Evolutionary conservation across 306 rosid species (phyloP).

Genomic region (Dryas drummondii): DNA sequence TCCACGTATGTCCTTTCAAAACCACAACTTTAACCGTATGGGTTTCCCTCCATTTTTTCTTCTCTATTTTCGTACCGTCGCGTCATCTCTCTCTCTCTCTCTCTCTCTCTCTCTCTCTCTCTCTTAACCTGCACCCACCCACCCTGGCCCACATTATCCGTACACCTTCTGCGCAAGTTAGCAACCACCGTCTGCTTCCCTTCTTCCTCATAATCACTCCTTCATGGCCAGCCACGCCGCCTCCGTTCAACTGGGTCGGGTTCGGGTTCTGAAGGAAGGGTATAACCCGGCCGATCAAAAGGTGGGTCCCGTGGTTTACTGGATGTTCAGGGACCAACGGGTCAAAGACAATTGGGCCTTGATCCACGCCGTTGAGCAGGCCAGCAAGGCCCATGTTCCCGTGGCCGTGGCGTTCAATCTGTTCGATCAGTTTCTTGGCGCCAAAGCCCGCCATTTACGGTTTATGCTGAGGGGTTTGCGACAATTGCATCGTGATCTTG

Average conservation of each 20-base stretch:
- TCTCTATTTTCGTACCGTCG: not conserved
- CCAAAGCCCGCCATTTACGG: constrained; percentile 87
- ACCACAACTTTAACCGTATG: constrained; percentile 41
- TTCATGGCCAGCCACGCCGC: constrained; percentile 42
- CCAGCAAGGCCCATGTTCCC: constrained; percentile 64
- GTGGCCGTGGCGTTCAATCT: constrained; percentile 84
- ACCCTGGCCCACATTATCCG: constrained; percentile 19
- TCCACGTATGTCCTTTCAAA: constrained; percentile 48
- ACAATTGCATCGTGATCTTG: constrained; percentile 47
- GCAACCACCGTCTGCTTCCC: not conserved
- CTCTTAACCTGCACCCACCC: not conserved
- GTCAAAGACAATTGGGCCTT: constrained; percentile 86
- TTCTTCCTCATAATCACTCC: constrained; percentile 1
- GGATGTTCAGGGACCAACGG: constrained; percentile 98
- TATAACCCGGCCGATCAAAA: constrained; percentile 17
- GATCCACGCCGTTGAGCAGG: constrained; percentile 76
- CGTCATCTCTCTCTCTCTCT: not conserved
- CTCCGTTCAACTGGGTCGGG: constrained; percentile 47
- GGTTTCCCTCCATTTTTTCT: constrained; percentile 51
- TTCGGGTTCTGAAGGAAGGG: constrained; percentile 56
- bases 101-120: not conserved
- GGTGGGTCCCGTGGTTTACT: constrained; percentile 80
- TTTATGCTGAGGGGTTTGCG: constrained; percentile 80
- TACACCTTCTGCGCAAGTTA: constrained; percentile 20
- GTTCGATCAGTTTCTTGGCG: constrained; percentile 75